phyloP scores from a whole-genome alignment of 495 filamentous ascomycete genomes.

The Penicillium daleae region DNA sequence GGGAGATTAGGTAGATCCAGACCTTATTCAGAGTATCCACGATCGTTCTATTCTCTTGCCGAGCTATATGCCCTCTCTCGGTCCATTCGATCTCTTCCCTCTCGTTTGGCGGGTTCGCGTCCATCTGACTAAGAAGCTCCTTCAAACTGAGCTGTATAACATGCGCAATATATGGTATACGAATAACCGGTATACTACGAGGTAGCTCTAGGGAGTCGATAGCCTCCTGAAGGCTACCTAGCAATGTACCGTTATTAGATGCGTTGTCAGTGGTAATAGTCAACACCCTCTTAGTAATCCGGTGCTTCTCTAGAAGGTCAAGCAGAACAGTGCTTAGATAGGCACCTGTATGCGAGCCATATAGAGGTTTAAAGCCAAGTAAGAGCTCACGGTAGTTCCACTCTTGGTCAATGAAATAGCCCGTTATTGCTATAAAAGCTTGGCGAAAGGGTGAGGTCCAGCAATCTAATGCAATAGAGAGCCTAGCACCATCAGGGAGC shows the following conservation, averaged over 20 bases:
- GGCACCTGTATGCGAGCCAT: conserved; percentile 9
- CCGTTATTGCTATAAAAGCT: conserved; percentile 29
- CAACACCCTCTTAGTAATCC: conserved; percentile 18
- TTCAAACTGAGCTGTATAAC: conserved; percentile 24
- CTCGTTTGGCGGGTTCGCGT: conserved; percentile 14
- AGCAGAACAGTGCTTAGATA: conserved; percentile 22
- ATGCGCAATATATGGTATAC: conserved; percentile 14
- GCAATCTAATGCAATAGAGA: conserved; percentile 21
- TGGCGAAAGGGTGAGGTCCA: conserved; percentile 17
- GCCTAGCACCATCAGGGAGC: background rate
- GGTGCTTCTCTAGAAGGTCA: conserved; percentile 14
- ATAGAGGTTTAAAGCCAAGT: conserved; percentile 27
- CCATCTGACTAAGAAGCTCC: conserved; percentile 16
- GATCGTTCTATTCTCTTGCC: background rate
- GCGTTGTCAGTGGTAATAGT: conserved; percentile 27
- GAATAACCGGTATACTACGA: background rate
- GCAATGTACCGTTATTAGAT: conserved; percentile 27
- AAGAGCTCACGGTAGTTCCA: conserved; percentile 27
- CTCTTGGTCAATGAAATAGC: conserved; percentile 25
- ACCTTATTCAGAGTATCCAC: conserved; percentile 4
- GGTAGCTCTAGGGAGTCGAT: conserved; percentile 6
- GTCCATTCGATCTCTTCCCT: conserved; percentile 10
- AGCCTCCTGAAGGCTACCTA: conserved; percentile 11
- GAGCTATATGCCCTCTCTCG: background rate
- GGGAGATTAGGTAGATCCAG: conserved; percentile 4